phyloP scores from a whole-genome alignment of 306 rosid genomes.

The Trifolium fragiferum region DNA sequence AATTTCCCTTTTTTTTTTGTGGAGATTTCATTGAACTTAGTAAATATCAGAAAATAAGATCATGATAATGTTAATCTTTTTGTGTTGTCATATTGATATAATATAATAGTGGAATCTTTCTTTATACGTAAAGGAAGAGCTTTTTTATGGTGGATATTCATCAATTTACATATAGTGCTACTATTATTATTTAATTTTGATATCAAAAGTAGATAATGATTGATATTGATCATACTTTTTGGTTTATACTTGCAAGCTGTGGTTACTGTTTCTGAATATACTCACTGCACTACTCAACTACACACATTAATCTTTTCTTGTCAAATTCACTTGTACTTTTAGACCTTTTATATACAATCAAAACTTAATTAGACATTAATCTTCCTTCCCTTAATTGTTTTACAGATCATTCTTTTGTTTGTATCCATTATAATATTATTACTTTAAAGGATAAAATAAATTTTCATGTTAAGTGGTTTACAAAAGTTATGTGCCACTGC shows the following conservation, averaged over 20 bases:
- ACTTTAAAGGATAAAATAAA: not conserved
- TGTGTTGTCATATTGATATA: conserved; percentile 7
- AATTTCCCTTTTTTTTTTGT: not conserved
- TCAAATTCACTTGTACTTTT: not conserved
- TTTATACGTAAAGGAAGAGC: not conserved
- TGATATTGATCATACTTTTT: not conserved
- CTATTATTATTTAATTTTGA: not conserved
- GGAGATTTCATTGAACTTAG: conserved; percentile 3
- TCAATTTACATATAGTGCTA: not conserved
- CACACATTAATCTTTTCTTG: not conserved
- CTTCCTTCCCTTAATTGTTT: not conserved
- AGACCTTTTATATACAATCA: not conserved
- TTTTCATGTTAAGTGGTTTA: not conserved
- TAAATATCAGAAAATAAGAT: not conserved
- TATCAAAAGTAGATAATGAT: conserved; percentile 15
- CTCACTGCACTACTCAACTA: conserved; percentile 1
- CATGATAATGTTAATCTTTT: not conserved
- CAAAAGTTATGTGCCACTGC: conserved; percentile 1
- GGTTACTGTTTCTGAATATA: conserved; percentile 13
- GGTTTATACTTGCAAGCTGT: not conserved
- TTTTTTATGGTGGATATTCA: conserved; percentile 29
- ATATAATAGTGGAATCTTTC: conserved; percentile 14
- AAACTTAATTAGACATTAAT: not conserved
- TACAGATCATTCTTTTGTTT: conserved; percentile 16
- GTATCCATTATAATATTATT: not conserved